Evolutionary conservation across 257 asterid species (phyloP).

Genomic region (Coffea eugenioides): DNA sequence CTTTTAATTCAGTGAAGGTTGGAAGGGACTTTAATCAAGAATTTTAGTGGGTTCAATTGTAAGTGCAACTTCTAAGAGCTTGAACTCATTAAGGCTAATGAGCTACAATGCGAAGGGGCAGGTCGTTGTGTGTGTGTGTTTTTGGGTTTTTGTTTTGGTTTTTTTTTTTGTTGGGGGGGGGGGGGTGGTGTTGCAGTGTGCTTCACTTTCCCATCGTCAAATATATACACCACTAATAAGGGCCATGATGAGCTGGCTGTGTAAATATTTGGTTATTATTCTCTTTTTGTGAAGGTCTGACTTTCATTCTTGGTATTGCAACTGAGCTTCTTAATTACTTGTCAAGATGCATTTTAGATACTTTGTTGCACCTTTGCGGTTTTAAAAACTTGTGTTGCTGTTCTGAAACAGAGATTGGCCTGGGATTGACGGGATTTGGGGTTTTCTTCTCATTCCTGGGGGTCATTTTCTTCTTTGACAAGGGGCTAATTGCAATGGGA

Average conservation of each 20-base stretch:
- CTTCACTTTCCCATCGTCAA: no score
- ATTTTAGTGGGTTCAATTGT: not conserved
- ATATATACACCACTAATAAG: no score
- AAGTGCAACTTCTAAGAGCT: not conserved
- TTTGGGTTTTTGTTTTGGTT: no score
- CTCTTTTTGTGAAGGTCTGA: not conserved
- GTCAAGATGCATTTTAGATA: not conserved
- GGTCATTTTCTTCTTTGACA: constrained; percentile 79
- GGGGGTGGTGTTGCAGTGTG: no score
- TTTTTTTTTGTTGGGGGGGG: no score
- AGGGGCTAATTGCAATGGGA: constrained; percentile 95
- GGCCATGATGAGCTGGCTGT: not conserved
- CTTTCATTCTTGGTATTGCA: not conserved
- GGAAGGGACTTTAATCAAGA: not conserved
- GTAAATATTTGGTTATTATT: not conserved
- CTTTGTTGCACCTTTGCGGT: not conserved
- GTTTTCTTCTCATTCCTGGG: constrained; percentile 87
- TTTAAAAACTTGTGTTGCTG: constrained; percentile 17
- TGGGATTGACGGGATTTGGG: constrained; percentile 95
- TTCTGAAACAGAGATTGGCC: constrained; percentile 78
- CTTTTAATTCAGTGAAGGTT: not conserved
- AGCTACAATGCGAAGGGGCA: not conserved
- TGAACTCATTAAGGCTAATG: no score
- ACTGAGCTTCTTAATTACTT: not conserved
- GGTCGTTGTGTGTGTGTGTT: no score